phyloP scores from a whole-genome alignment of 73 alveolate species.

The Tetrahymena malaccensis region DNA sequence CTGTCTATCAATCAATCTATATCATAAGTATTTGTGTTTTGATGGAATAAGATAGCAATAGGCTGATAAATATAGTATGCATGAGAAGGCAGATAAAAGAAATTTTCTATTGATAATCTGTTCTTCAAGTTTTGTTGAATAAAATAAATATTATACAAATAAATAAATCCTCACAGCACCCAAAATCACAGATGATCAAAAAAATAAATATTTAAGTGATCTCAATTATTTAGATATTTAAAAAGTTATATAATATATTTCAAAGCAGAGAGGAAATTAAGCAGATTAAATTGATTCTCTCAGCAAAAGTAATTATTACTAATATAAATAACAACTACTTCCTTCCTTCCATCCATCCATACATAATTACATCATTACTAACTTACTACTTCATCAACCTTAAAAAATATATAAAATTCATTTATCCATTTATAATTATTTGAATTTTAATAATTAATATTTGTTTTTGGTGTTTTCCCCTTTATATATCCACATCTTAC shows the following conservation, averaged over 20 bases:
- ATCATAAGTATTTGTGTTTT: not conserved
- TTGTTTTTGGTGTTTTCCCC: not conserved
- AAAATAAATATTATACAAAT: no score
- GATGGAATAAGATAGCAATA: not conserved
- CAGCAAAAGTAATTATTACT: not conserved
- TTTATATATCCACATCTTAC: not conserved
- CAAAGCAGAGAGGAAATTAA: not conserved
- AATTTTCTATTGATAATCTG: not conserved
- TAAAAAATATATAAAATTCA: not conserved
- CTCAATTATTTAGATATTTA: not conserved
- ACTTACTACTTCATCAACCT: not conserved
- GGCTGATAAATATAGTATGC: not conserved
- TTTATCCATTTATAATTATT: not conserved
- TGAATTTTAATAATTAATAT: not conserved
- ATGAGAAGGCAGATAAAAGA: not conserved
- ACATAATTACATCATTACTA: not conserved
- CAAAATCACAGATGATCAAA: not conserved
- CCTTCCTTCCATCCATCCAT: not conserved
- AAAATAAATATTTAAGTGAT: not conserved
- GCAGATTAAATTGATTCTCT: not conserved
- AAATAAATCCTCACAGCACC: not conserved
- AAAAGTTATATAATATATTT: no score
- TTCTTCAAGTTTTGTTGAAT: not conserved
- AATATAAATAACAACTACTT: not conserved
- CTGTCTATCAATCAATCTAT: not conserved